Conservation (phyloP, 352 stramenopile species). For the Globisporangium mamillatum region DNA sequence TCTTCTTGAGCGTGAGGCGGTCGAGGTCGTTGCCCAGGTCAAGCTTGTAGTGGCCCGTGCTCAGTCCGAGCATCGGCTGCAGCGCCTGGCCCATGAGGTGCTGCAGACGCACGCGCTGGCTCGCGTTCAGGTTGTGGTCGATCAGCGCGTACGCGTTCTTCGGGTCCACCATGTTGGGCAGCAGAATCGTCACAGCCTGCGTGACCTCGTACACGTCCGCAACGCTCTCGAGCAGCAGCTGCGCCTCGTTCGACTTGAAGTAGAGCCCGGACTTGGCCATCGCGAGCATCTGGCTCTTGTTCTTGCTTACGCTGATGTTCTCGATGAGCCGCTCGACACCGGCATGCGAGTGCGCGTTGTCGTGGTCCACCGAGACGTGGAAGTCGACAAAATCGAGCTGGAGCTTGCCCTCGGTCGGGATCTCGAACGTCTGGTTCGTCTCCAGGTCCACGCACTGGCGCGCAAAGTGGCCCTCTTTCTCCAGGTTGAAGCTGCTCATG, state of each 20-base stretch:
- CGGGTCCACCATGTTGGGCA: conserved; percentile 74
- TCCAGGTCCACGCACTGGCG: conserved; percentile 65
- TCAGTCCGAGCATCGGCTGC: conserved; percentile 58
- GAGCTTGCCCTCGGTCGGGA: conserved; percentile 55
- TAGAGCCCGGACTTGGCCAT: conserved; percentile 76
- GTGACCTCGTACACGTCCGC: conserved; percentile 59
- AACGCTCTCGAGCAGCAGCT: conserved; percentile 66
- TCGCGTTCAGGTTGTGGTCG: conserved; percentile 53
- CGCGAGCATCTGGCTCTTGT: conserved; percentile 74
- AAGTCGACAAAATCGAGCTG: conserved; percentile 76
- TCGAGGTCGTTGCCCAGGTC: conserved; percentile 69
- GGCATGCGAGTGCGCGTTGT: conserved; percentile 64
- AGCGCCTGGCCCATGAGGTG: conserved; percentile 61
- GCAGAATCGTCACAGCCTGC: conserved; percentile 55
- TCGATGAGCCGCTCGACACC: conserved; percentile 71
- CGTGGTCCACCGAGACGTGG: conserved; percentile 62
- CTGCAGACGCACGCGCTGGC: conserved; percentile 55
- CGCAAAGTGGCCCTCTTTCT: conserved; percentile 32
- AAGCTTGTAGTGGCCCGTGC: conserved; percentile 63
- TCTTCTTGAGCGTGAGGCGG: conserved; percentile 60
- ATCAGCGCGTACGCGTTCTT: conserved; percentile 63
- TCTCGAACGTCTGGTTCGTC: conserved; percentile 54
- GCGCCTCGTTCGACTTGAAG: conserved; percentile 65
- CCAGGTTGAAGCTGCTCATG: conserved; percentile 66
- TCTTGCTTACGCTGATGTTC: conserved; percentile 74